These are phyloP conservation scores for Metschnikowia baotianmanensis DNA, from an alignment of 805 yeast genomes.

Conservation along the genomic window DNA sequence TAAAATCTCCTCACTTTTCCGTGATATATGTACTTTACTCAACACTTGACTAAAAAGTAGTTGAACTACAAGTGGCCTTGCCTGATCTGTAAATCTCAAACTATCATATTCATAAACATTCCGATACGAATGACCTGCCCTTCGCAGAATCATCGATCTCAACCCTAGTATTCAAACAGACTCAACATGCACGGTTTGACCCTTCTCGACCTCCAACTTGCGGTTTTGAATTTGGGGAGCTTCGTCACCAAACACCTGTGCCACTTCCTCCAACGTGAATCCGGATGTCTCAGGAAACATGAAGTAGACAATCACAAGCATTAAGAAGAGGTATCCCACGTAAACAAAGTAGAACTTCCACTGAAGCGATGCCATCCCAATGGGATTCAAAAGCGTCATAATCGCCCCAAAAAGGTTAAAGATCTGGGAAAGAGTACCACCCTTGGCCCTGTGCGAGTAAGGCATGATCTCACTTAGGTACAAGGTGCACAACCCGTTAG, in stretches of 20 bases:
- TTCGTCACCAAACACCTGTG: constrained; percentile 39
- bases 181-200: constrained; percentile 13
- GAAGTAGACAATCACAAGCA: constrained; percentile 29
- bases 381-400: constrained; percentile 26
- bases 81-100: no score
- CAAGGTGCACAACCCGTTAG: constrained; percentile 45
- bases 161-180: no score
- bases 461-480: constrained; percentile 45
- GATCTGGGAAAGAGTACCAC: constrained; percentile 30
- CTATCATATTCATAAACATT: no score
- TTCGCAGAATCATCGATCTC: no score
- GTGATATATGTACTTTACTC: no score
- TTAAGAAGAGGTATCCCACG: constrained; percentile 30
- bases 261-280: constrained; percentile 43
- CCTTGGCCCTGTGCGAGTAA: constrained; percentile 41
- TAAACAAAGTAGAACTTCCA: constrained; percentile 46
- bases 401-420: constrained; percentile 23
- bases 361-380: constrained; percentile 39
- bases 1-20: no score
- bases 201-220: constrained; percentile 6
- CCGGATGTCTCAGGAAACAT: constrained; percentile 44
- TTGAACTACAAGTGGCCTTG: no score
- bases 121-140: no score
- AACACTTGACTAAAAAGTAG: no score
- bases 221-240: constrained; percentile 13